These are phyloP conservation scores for Candida sojae DNA, from an alignment of 1,139 yeast species.

Conservation along the genomic window DNA sequence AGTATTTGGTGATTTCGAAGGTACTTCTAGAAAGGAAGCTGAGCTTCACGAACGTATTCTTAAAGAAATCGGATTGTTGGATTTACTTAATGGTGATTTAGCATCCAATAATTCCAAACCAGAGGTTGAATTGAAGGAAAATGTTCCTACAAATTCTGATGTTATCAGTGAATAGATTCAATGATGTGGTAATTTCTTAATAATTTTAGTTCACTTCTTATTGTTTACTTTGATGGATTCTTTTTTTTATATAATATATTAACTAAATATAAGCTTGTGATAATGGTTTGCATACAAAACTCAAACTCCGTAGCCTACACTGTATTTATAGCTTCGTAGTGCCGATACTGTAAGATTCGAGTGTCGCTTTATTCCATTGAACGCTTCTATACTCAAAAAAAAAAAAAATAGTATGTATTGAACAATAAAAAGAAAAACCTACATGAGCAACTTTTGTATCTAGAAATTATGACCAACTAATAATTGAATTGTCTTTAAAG, in stretches of 20 bases:
- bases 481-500: constrained; percentile 89
- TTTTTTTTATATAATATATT: no score
- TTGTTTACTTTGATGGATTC: no score
- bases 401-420: background rate
- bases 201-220: no score
- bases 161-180: constrained; percentile 18
- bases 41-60: constrained; percentile 11
- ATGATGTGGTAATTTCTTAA: no score
- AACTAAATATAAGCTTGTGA: no score
- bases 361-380: no score
- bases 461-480: constrained; percentile 69
- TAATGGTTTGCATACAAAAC: no score
- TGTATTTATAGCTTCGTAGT: no score
- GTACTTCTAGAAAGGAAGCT: constrained; percentile 13
- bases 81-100: constrained; percentile 4
- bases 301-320: no score
- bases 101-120: background rate
- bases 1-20: constrained; percentile 20
- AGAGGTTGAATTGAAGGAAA: background rate
- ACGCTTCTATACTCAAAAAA: background rate
- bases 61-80: constrained; percentile 13
- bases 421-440: background rate
- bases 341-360: no score
- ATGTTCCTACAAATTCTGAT: background rate
- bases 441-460: background rate